Conservation (phyloP, 1,139 yeast species). For the Yamadazyma diospyri region DNA sequence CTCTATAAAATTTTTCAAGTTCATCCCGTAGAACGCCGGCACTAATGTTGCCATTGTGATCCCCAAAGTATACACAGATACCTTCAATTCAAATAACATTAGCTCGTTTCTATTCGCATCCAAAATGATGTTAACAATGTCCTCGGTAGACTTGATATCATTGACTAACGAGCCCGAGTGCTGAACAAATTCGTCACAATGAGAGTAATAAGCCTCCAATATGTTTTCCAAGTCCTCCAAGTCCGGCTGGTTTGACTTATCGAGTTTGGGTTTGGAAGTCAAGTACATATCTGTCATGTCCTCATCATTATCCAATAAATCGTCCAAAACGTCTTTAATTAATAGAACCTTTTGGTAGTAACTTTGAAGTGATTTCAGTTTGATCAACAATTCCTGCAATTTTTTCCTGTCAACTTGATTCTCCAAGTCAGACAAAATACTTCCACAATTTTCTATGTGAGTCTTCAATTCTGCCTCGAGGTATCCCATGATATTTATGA, state of each 20-base stretch:
- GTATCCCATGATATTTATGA: slow-evolving; percentile 79
- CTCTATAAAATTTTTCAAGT: slow-evolving; percentile 84
- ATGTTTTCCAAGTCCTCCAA: slow-evolving; percentile 74
- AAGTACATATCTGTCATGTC: slow-evolving; percentile 84
- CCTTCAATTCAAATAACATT: slow-evolving; percentile 82
- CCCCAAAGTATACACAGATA: slow-evolving; percentile 83
- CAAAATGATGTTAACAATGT: slow-evolving; percentile 87
- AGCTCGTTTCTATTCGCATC: slow-evolving; percentile 94
- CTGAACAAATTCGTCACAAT: slow-evolving; percentile 95
- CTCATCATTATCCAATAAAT: slow-evolving; percentile 82
- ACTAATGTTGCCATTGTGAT: slow-evolving; percentile 65
- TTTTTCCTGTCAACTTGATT: slow-evolving; percentile 81
- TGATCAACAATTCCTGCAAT: slow-evolving; percentile 73
- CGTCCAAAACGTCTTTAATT: slow-evolving; percentile 83
- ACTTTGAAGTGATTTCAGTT: slow-evolving; percentile 74
- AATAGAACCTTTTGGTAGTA: slow-evolving; percentile 82
- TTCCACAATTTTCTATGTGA: slow-evolving; percentile 71
- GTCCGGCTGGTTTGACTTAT: slow-evolving; percentile 13
- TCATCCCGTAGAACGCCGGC: slow-evolving; percentile 90
- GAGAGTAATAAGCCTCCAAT: slow-evolving; percentile 88
- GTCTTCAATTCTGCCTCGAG: slow-evolving; percentile 81
- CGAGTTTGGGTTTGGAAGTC: slow-evolving; percentile 30
- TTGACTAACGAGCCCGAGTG: slow-evolving; percentile 79
- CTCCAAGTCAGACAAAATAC: slow-evolving; percentile 77
- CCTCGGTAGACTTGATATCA: slow-evolving; percentile 92